These are phyloP conservation scores for Lecanosticta acicola DNA, from an alignment of 2,329 filamentous ascomycete genomes.

Conservation along the genomic window DNA sequence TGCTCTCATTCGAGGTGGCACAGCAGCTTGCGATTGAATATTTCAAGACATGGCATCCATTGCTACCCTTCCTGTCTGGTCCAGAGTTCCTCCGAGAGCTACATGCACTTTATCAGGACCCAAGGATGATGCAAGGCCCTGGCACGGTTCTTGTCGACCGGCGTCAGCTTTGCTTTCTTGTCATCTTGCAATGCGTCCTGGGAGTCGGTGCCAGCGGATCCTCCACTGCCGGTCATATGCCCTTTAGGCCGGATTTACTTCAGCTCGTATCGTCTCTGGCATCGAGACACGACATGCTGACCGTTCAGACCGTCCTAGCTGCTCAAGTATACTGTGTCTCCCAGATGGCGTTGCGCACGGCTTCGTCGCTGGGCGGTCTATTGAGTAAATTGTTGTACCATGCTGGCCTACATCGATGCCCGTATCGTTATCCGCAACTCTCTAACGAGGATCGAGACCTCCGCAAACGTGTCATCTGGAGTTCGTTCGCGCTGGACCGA, in stretches of 20 bases:
- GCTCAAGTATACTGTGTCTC: slow-evolving; percentile 47
- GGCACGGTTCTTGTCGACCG: slow-evolving; percentile 17
- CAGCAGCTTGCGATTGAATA: slow-evolving; percentile 45
- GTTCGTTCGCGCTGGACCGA: slow-evolving; percentile 36
- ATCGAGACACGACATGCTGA: slow-evolving; percentile 40
- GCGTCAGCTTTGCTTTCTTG: slow-evolving; percentile 27
- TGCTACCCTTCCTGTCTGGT: slow-evolving; percentile 50
- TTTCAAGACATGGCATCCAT: slow-evolving; percentile 49
- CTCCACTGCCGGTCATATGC: slow-evolving; percentile 36
- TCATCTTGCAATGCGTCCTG: slow-evolving; percentile 49
- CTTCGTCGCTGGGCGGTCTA: slow-evolving; percentile 46
- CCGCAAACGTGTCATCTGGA: slow-evolving; percentile 41
- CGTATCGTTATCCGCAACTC: slow-evolving; percentile 41
- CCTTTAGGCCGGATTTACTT: slow-evolving; percentile 33
- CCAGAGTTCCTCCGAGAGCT: slow-evolving; percentile 45
- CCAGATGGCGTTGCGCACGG: slow-evolving; percentile 45
- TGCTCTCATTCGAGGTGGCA: slow-evolving; percentile 31
- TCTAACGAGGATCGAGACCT: slow-evolving; percentile 29
- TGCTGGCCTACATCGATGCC: slow-evolving; percentile 49
- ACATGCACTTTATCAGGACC: slow-evolving; percentile 38
- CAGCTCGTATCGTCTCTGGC: slow-evolving; percentile 37
- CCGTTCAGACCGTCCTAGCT: slow-evolving; percentile 46
- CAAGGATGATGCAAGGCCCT: slow-evolving; percentile 25
- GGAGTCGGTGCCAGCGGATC: slow-evolving; percentile 37
- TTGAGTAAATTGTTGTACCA: slow-evolving; percentile 46